Evolutionary conservation across 2,329 filamentous ascomycete species (phyloP), one percentile per base, ranked within the genome.

Genomic region (Aspergillus sp.): DNA sequence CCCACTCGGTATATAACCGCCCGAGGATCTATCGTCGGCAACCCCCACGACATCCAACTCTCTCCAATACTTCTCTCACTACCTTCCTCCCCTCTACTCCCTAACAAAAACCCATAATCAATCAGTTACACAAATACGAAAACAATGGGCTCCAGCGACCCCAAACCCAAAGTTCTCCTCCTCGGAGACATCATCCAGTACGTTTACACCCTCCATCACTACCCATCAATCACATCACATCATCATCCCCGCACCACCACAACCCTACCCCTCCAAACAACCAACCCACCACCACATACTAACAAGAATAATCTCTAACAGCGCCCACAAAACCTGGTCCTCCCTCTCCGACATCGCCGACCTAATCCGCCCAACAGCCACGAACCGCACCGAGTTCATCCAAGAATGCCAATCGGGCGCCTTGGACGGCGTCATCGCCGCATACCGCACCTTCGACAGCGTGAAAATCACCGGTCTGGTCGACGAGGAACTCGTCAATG

Each of bases 401-500:
- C 73, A 84, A 51, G 89, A 94, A 78, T 88, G 86, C 73, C 78
- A 79, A 52, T 82, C 83, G 19, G 90, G 90, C 19, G 80, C 81
- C 32, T 80, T 92, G n/a, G 85, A 91, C 64, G 87, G 85, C 62
- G 84, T 88, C 32, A 70, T 83, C 19, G 88, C 84, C 39, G 82
- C 84, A 27, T 95, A 90, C 76, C 86, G 91, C 57, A 94, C 90
- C 13, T 91, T 92, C 67, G 75, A 75, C 48, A 90, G 87, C 32
- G 79, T 84, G 44, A 71, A 70, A 11, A 80, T 88, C 59, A 94
- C 90, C 0, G 92, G 92, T 2, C 76, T 79, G 19, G 78, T 95
- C 63, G 90, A 96, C 72, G 81, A 82, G 48, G 89, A 91, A 73
- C 75, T 95, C n/a, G 76, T 93, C 38, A 74, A 81, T 47, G 81